phyloP scores from a whole-genome alignment of 257 asterid species.

The Fraxinus anomala region DNA sequence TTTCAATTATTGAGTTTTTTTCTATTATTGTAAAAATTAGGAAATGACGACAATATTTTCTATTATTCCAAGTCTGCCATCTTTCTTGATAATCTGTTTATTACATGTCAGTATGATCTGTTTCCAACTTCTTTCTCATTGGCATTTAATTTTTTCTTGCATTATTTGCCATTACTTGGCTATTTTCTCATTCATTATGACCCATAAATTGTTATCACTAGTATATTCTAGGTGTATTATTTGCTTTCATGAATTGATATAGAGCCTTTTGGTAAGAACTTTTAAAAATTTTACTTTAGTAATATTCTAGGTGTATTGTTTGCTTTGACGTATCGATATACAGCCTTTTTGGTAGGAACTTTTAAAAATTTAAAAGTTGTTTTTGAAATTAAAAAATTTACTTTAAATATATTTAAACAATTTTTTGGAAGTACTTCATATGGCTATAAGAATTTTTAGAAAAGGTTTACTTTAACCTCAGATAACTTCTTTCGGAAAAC shows the following conservation, averaged over 20 bases:
- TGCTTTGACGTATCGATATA: background rate
- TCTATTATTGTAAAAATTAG: constrained; percentile 28
- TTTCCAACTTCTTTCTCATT: constrained; percentile 4
- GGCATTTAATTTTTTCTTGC: background rate
- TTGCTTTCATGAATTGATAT: background rate
- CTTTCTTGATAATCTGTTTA: constrained; percentile 29
- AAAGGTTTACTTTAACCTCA: too few species aligned
- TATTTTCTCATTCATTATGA: constrained; percentile 9
- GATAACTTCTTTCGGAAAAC: too few species aligned
- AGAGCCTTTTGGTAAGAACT: too few species aligned
- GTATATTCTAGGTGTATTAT: background rate
- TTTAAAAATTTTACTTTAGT: too few species aligned
- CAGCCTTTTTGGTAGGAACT: too few species aligned
- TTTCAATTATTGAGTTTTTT: constrained; percentile 25
- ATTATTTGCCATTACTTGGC: background rate
- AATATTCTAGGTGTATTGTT: background rate
- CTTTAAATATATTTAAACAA: too few species aligned
- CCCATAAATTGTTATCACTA: constrained; percentile 18
- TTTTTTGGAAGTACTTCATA: too few species aligned
- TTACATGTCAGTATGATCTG: constrained; percentile 36
- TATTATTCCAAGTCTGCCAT: constrained; percentile 34
- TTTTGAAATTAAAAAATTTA: too few species aligned
- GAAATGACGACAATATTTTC: constrained; percentile 31
- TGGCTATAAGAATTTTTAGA: too few species aligned
- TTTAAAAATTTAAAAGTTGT: too few species aligned